Conservation (phyloP, 805 yeast species). For the Wickerhamomyces silvicola region DNA sequence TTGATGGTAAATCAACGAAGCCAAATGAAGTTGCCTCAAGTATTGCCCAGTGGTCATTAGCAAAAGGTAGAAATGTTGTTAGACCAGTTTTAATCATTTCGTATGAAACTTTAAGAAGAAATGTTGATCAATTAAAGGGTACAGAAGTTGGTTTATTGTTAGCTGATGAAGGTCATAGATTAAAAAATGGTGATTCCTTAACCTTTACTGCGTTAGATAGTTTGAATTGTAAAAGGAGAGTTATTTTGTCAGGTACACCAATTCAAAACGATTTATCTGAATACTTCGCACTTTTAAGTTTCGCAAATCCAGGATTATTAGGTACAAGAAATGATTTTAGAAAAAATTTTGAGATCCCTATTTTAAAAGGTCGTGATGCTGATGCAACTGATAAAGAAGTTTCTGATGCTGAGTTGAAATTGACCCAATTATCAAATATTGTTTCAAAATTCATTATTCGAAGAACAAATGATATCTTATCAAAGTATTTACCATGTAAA, state of each 20-base stretch:
- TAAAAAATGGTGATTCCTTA: conserved; percentile 84
- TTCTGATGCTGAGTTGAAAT: conserved; percentile 57
- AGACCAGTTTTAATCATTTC: conserved; percentile 91
- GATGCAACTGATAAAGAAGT: conserved; percentile 79
- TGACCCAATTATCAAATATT: conserved; percentile 61
- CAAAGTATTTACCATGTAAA: conserved; percentile 91
- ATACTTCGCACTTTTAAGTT: conserved; percentile 81
- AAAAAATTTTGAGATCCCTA: conserved; percentile 74
- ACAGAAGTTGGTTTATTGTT: conserved; percentile 81
- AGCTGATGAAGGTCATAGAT: conserved; percentile 82
- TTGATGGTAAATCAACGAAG: conserved; percentile 84
- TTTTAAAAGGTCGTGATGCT: conserved; percentile 83
- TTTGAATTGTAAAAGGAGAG: conserved; percentile 82
- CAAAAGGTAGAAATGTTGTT: conserved; percentile 81
- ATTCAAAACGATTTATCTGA: conserved; percentile 94
- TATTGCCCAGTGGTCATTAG: conserved; percentile 77
- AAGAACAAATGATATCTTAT: conserved; percentile 89
- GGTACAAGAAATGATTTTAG: conserved; percentile 83
- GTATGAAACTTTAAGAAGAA: conserved; percentile 86
- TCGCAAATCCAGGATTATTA: conserved; percentile 90
- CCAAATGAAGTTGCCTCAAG: conserved; percentile 61
- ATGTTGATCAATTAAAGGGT: conserved; percentile 65
- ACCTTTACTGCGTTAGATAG: conserved; percentile 84
- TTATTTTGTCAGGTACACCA: conserved; percentile 93
- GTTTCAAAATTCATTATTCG: conserved; percentile 90